Base-by-base conservation (phyloP, 129 eudicot species). In the Helichrysum umbraculigerum region DNA sequence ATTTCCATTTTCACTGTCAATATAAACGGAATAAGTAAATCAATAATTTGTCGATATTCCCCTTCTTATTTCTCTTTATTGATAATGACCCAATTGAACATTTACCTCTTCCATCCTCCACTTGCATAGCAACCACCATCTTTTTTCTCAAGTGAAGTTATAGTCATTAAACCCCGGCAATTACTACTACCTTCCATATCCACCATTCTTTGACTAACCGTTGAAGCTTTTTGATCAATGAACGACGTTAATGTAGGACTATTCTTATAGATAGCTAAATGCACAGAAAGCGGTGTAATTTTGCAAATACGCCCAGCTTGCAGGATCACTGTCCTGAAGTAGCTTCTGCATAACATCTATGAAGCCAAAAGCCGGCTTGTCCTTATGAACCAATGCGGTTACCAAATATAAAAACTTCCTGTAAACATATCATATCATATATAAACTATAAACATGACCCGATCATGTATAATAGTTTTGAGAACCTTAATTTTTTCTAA, bases 51-150 rank as follows among this genome's bases (percentile, higher is more conserved):
- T 0, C 47, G 1, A 47, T 0, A 3, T 47, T 47, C n/a, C 5
- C 17, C 17, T 47, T 47, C 5, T 47, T 47, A 17, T 3, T 14
- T 14, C n/a, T 47, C 14, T 47, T 47, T 47, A 47, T 47, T 17
- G 17, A 47, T 47, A 47, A 44, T 10, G 2, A 44, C 16, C 12
- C 54, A 14, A 47, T 12, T 3, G 17, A 35, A 64, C 79, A 81
- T 65, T 85, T 88, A 92, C 98, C 98, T 90, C 82, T 83, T 90
- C 89, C 90, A 88, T 19, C 91, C 95, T 72, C 98, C 98, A 78
- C 92, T 90, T 34, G 88, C 87, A 85, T 77, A 88, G 71, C 84
- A 84, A 62, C 84, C 87, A 80, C 79, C 85, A 19, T 84, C 96
- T 66, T 86, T 90, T 87, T 82, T 90, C 84, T 81, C 88, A 16